A percentile compares a stretch with the other conserved stretches of the same genome.
Evolutionary conservation across 805 yeast genomes (phyloP).

Genomic region (Brettanomyces nanus): DNA sequence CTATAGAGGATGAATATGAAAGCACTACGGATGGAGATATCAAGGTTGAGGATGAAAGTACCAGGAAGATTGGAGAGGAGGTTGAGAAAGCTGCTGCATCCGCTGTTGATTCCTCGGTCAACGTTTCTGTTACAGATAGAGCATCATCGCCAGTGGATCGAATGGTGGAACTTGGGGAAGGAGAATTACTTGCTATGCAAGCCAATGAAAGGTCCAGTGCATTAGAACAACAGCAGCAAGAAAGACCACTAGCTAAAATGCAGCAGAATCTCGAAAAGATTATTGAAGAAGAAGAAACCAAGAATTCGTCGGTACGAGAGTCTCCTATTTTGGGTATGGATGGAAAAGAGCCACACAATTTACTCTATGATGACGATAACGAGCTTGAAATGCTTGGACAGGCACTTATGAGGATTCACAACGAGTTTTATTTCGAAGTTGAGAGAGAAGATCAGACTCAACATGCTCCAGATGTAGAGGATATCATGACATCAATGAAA

Average conservation of each 20-base stretch:
- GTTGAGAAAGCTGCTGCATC: not conserved
- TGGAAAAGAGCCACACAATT: conserved; percentile 31
- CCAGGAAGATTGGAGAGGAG: conserved; percentile 15
- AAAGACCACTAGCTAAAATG: conserved; percentile 76
- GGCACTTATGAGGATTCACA: conserved; percentile 58
- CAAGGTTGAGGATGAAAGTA: conserved; percentile 4
- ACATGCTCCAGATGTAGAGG: conserved; percentile 50
- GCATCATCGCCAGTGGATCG: conserved; percentile 40
- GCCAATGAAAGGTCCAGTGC: conserved; percentile 59
- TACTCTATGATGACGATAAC: conserved; percentile 71
- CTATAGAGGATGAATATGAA: conserved; percentile 5
- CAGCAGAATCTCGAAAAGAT: conserved; percentile 64
- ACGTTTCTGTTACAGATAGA: conserved; percentile 14
- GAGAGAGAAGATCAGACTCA: conserved; percentile 21
- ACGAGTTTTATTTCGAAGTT: conserved; percentile 49
- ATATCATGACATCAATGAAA: conserved; percentile 72
- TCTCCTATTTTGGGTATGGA: conserved; percentile 5
- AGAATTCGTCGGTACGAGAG: conserved; percentile 8
- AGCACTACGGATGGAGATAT: conserved; percentile 3
- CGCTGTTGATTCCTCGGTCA: conserved; percentile 10
- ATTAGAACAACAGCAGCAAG: conserved; percentile 71
- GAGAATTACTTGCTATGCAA: conserved; percentile 44
- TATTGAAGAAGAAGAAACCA: conserved; percentile 26
- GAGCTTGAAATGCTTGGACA: conserved; percentile 59
- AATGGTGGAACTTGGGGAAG: conserved; percentile 40